A percentile compares a stretch with the other conserved stretches of the same genome.
These are phyloP conservation scores for Solanum tarapatanum DNA, from an alignment of 257 asterid genomes.

Conservation along the genomic window DNA sequence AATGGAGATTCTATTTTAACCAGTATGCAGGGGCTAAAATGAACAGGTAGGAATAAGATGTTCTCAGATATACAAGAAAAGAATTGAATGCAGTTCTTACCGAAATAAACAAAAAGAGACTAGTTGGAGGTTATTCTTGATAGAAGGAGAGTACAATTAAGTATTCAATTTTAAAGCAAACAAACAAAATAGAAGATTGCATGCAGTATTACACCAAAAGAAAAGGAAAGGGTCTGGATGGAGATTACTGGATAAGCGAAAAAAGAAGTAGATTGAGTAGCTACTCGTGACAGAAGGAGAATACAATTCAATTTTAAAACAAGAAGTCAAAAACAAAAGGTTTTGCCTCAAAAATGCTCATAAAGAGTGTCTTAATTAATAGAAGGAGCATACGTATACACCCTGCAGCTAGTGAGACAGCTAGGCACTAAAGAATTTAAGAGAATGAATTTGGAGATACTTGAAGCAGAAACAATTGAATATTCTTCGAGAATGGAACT, in stretches of 20 bases:
- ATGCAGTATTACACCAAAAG: neutral
- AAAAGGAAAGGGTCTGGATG: neutral
- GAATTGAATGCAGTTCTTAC: neutral
- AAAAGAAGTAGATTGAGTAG: neutral
- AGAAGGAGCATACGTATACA: neutral
- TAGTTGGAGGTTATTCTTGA: neutral
- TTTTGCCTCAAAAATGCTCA: neutral
- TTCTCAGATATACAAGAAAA: neutral
- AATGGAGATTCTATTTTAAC: neutral
- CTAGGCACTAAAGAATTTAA: neutral
- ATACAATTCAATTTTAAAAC: neutral
- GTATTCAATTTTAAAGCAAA: neutral
- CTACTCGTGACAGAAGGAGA: neutral
- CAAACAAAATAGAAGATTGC: neutral
- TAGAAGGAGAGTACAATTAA: neutral
- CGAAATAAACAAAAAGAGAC: neutral
- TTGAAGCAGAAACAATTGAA: neutral
- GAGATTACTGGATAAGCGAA: neutral
- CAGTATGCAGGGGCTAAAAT: neutral
- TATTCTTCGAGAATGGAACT: neutral
- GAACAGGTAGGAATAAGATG: neutral
- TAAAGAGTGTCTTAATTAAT: neutral
- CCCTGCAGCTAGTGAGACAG: neutral
- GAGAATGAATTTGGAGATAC: neutral
- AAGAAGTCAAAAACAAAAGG: neutral